Evolutionary conservation across 2,329 filamentous ascomycete genomes (phyloP), one percentile per base, ranked within the genome.

Genomic region (Xylariales sp.): DNA sequence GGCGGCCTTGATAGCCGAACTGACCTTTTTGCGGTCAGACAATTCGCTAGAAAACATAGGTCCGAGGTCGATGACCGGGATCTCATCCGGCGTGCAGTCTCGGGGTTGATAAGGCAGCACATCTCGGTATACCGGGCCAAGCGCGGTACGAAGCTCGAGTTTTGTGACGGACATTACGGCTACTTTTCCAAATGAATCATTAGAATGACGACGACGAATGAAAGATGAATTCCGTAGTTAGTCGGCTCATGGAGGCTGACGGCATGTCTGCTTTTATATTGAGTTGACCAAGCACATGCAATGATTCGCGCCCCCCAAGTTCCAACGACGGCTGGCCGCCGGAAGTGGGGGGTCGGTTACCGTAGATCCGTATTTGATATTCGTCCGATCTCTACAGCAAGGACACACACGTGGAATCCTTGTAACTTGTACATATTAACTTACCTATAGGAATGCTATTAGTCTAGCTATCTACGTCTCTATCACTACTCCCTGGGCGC

Each of bases 51-150:
- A 79, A 62, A 83, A 81, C 64, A 81, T 80, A 12, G 75, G 73
- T 0, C 80, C 78, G 6, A 88, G 75, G 71, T 88, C 84, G 59
- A 89, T 85, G 49, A 88, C 73, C 2, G 86, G 86, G 12, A 88
- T 85, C 73, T 88, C 83, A 14, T 76, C 74, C 28, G 72, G 62
- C 18, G 76, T 78, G 46, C 76, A 78, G 65, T 76, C 69, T 52
- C 76, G 73, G 48, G 74, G 76, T n/a, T 71, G 73, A 62, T 73
- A 59, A 9, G 74, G 74, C 8, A 78, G 64, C 8, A 78, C 76
- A 68, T 78, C 76, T 50, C 75, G 75, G 53, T 77, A 78, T 41
- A 78, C 76, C 7, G 75, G 75, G 30, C 76, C 76, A 39, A 78
- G 74, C 18, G 76, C 75, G 23, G 77, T 78, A 48, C 75, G 74